Evolutionary conservation across 2,329 filamentous ascomycete genomes (phyloP), one percentile per base, ranked within the genome.

Genomic region (Dactylellina cionopaga): DNA sequence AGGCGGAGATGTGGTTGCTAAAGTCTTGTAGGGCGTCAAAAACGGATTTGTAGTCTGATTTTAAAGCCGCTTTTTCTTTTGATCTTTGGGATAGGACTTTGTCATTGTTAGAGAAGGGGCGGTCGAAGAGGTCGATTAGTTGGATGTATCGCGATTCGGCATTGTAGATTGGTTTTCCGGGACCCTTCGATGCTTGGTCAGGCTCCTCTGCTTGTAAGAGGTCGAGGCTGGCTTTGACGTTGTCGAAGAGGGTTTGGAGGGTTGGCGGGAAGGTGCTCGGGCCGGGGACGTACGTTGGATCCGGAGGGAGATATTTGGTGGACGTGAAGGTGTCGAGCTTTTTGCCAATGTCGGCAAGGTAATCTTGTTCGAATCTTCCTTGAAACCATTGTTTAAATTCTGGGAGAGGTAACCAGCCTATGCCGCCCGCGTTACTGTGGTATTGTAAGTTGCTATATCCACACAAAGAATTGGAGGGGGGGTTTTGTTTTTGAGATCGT

Each of bases 351-450:
- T 64, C 47, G 17, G 27, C 19, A n/a, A 62, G 56, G 29, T 49
- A 51, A 17, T 49, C 17, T n/a, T 25, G 33, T 54, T 44, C 24
- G 24, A 13, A 17, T 37, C 4, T 15, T 2, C 3, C 24, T 15
- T 54, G 17, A 1, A 62, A 13, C 59, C 59, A 64, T 10, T n/a
- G 29, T 46, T 54, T 27, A 17, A 64, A 64, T 55, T 64, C 59
- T 35, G 59, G 17, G 47, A 54, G 5, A 25, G 59, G 59, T 3
- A 54, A 22, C 2, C 44, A 35, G 11, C 59, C 47, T 5, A 37
- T 64, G 10, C n/a, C n/a, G n/a, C n/a, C n/a, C n/a, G n/a, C n/a
- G n/a, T n/a, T n/a, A n/a, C n/a, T n/a, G n/a, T n/a, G n/a, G n/a
- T n/a, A n/a, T n/a, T n/a, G n/a, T n/a, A n/a, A n/a, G n/a, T n/a